Evolutionary conservation across 305 asterid genomes (phyloP).

Genomic region (Withania somnifera): DNA sequence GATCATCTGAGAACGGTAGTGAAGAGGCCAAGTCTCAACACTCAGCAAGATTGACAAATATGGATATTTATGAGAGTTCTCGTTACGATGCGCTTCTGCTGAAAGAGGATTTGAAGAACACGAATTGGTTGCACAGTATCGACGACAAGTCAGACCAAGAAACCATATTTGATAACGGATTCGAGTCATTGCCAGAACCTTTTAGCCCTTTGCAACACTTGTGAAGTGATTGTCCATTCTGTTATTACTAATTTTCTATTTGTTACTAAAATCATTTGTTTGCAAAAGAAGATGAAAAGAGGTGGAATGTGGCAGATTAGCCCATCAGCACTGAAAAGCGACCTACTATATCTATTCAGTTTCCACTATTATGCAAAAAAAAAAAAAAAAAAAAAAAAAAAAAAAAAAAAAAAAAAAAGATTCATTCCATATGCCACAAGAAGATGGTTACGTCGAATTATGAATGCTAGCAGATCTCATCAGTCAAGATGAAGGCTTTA

Average conservation of each 20-base stretch:
- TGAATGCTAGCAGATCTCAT: not conserved
- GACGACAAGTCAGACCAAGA: slow-evolving; percentile 87
- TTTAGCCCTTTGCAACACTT: slow-evolving; percentile 51
- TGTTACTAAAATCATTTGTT: not conserved
- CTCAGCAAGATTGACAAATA: slow-evolving; percentile 42
- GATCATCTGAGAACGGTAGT: slow-evolving; percentile 47
- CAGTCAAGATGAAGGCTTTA: not conserved
- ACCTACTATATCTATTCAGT: not conserved
- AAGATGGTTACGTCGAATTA: not conserved
- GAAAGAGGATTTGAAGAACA: slow-evolving; percentile 80
- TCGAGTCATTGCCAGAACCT: slow-evolving; percentile 84
- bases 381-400: not conserved
- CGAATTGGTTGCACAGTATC: slow-evolving; percentile 80
- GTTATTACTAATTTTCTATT: not conserved
- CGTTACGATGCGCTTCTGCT: slow-evolving; percentile 78
- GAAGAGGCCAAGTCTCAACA: slow-evolving; percentile 47
- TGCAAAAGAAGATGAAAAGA: slow-evolving; percentile 1
- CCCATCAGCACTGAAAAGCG: not conserved
- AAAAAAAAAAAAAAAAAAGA: not conserved
- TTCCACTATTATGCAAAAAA: not conserved
- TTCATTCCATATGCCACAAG: not conserved
- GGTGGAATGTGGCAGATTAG: not conserved
- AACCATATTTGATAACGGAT: slow-evolving; percentile 72
- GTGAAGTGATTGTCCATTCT: slow-evolving; percentile 4
- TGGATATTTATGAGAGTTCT: slow-evolving; percentile 77